Conservation (phyloP, 805 yeast genomes). For the Pichia nanzhaoensis region DNA sequence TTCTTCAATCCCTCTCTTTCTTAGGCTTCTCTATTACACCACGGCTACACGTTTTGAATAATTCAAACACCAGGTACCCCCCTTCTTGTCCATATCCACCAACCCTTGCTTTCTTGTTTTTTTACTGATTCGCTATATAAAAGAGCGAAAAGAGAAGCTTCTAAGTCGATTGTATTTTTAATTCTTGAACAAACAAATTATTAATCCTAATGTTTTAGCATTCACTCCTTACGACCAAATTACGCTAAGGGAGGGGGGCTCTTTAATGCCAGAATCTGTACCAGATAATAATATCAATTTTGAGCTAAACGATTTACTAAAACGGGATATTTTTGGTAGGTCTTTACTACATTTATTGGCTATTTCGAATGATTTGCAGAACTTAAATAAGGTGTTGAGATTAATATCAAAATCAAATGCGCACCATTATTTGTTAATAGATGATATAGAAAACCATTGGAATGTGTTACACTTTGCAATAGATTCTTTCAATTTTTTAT, state of each 20-base stretch:
- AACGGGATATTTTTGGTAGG: constrained; percentile 64
- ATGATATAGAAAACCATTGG: constrained; percentile 77
- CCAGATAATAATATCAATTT: constrained; percentile 15
- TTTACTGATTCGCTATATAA: too few species aligned
- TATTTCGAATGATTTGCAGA: constrained; percentile 41
- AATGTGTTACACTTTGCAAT: constrained; percentile 70
- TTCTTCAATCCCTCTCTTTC: too few species aligned
- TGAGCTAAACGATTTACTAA: constrained; percentile 33
- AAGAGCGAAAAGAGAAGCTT: too few species aligned
- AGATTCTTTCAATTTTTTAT: constrained; percentile 46
- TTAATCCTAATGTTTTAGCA: constrained; percentile 12
- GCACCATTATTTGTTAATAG: constrained; percentile 37
- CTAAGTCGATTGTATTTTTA: too few species aligned
- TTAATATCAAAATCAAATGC: constrained; percentile 26
- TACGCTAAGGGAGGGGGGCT: constrained; percentile 12
- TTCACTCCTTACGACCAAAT: constrained; percentile 13
- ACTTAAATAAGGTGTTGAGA: constrained; percentile 40
- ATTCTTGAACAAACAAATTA: background rate
- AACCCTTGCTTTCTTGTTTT: too few species aligned
- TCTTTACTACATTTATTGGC: constrained; percentile 53
- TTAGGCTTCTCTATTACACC: too few species aligned
- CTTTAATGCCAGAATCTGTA: constrained; percentile 4
- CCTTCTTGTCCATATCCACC: too few species aligned
- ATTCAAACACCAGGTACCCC: too few species aligned
- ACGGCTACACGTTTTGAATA: background rate